These are phyloP conservation scores for Eucalyptus leucophloia DNA, from an alignment of 345 rosid species.

Conservation along the genomic window DNA sequence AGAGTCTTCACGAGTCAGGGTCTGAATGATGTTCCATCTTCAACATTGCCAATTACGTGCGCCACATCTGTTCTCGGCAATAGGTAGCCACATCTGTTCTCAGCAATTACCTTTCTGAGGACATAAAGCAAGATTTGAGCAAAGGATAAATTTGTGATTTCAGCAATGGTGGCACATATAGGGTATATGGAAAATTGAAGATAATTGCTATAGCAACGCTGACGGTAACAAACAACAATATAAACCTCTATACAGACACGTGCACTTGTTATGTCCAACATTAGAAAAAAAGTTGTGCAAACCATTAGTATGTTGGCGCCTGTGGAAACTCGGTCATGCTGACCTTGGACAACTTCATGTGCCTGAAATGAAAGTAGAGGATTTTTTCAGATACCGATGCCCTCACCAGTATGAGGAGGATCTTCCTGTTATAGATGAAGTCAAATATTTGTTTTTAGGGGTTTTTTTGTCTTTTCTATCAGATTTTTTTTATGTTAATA, in stretches of 20 bases:
- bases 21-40: neutral
- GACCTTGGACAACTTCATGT: neutral
- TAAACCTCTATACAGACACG: neutral
- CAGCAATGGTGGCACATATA: neutral
- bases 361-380: neutral
- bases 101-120: too few species aligned
- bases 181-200: neutral
- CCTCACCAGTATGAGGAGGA: neutral
- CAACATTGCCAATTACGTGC: neutral
- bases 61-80: rapidly evolving
- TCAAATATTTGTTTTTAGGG: too few species aligned
- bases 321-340: too few species aligned
- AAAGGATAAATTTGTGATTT: neutral
- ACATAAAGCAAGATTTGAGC: too few species aligned
- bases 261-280: neutral
- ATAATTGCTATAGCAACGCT: neutral
- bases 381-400: neutral
- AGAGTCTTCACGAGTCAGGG: neutral
- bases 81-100: too few species aligned
- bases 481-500: too few species aligned
- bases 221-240: neutral
- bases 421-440: too few species aligned
- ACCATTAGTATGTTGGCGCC: neutral
- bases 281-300: neutral
- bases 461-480: too few species aligned